These are phyloP conservation scores for Calonectria pteridis DNA, from an alignment of 2,329 filamentous ascomycete genomes.

Conservation along the genomic window DNA sequence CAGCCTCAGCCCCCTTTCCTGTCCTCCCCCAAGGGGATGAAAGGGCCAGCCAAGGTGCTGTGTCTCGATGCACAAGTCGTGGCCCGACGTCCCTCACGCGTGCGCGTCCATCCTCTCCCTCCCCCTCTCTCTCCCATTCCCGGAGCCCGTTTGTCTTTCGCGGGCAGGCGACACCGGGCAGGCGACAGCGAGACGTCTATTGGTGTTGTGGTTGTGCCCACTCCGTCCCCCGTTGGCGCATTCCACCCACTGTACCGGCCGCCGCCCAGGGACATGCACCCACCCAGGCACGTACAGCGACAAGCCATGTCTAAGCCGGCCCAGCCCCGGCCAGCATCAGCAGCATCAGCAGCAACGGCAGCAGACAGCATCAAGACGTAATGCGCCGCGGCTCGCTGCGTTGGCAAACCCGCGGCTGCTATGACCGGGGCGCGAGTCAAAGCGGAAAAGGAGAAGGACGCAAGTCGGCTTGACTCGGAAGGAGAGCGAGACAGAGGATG, in stretches of 20 bases:
- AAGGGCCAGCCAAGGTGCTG: constrained; percentile 28
- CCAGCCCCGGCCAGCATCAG: constrained; percentile 7
- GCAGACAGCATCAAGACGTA: background rate
- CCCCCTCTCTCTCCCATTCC: constrained; percentile 20
- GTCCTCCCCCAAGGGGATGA: constrained; percentile 21
- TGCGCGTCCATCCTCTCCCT: background rate
- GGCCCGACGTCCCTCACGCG: constrained; percentile 21
- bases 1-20: constrained; percentile 35
- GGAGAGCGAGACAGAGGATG: constrained; percentile 10
- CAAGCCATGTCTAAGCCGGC: background rate
- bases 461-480: constrained; percentile 18
- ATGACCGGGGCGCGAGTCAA: constrained; percentile 17
- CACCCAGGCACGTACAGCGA: constrained; percentile 6
- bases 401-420: constrained; percentile 29
- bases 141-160: constrained; percentile 16
- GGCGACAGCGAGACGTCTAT: constrained; percentile 15
- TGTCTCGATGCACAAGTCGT: constrained; percentile 14
- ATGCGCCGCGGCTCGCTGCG: constrained; percentile 21
- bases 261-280: constrained; percentile 4
- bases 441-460: constrained; percentile 10
- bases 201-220: constrained; percentile 20
- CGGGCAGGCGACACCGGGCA: constrained; percentile 24
- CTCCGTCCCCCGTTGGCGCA: constrained; percentile 22
- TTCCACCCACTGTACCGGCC: constrained; percentile 12
- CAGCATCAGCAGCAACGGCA: constrained; percentile 10